Conservation (phyloP, 2,329 filamentous ascomycete genomes). For the Chaetothyriales sp. region DNA sequence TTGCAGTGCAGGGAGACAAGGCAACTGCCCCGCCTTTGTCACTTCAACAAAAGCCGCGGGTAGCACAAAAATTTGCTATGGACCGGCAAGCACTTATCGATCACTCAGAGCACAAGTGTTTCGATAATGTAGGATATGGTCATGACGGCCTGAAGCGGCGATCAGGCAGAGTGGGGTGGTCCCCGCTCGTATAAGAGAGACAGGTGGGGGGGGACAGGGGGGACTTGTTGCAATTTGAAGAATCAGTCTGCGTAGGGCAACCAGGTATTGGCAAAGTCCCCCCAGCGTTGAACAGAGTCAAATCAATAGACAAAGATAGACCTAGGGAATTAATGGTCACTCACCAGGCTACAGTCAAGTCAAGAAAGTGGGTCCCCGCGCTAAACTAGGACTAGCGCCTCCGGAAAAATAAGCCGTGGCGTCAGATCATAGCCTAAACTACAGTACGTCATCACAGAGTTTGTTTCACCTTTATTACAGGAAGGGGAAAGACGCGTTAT, state of each 20-base stretch:
- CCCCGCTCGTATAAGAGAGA: neutral
- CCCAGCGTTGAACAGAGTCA: neutral
- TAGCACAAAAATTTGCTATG: neutral
- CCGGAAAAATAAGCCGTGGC: neutral
- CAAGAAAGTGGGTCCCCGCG: neutral
- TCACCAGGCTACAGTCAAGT: neutral
- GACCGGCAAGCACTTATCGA: neutral
- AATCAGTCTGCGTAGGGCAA: neutral
- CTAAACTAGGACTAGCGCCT: neutral
- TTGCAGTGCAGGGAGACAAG: neutral
- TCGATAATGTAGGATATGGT: neutral
- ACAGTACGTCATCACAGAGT: neutral
- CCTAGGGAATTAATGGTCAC: neutral
- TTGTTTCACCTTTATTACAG: neutral
- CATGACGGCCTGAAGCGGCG: neutral
- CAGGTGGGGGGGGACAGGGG: neutral
- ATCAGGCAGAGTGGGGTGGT: neutral
- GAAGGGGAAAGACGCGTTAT: neutral
- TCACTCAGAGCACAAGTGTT: neutral
- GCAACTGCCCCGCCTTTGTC: neutral
- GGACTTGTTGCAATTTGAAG: neutral
- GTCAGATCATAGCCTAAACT: neutral
- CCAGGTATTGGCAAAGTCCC: neutral
- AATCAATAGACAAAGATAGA: neutral
- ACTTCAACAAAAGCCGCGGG: neutral